These are phyloP conservation scores for Choanephora cucurbitarum DNA, from an alignment of 371 early-diverging fungal species.

Conservation along the genomic window DNA sequence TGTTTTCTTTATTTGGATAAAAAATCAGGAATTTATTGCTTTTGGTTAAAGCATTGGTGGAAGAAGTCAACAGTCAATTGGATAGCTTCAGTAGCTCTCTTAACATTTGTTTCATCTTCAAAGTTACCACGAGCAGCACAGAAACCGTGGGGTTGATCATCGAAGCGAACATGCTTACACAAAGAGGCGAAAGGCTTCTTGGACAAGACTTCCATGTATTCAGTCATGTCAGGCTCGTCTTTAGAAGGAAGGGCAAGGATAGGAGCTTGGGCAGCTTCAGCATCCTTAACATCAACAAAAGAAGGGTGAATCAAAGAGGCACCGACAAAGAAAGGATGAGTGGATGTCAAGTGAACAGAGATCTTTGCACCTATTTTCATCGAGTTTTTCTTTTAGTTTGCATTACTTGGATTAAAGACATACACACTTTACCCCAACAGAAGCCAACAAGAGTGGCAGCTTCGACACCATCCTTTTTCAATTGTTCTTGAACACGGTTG, in stretches of 20 bases:
- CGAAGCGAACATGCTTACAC: constrained; percentile 60
- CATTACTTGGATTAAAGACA: too few species aligned
- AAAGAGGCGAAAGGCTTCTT: constrained; percentile 61
- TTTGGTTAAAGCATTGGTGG: constrained; percentile 23
- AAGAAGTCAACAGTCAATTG: constrained; percentile 56
- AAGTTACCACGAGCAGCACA: constrained; percentile 71
- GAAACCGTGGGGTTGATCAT: constrained; percentile 74
- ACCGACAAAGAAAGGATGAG: constrained; percentile 41
- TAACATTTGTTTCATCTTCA: constrained; percentile 43
- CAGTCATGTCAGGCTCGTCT: constrained; percentile 65
- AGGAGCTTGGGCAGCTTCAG: constrained; percentile 56
- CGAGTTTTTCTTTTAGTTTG: constrained; percentile 25
- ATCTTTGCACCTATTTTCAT: constrained; percentile 22
- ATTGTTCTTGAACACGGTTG: constrained; percentile 34
- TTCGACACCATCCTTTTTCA: constrained; percentile 43
- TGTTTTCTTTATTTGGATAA: constrained; percentile 5
- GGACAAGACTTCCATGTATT: constrained; percentile 46
- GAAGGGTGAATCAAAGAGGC: constrained; percentile 68
- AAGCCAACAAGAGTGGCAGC: constrained; percentile 61
- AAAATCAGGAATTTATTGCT: not conserved
- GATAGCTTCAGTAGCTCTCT: constrained; percentile 58
- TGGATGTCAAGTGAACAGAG: constrained; percentile 34
- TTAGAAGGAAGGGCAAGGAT: constrained; percentile 62
- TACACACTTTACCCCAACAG: constrained; percentile 81
- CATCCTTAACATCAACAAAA: constrained; percentile 51